A percentile compares a stretch with the other conserved stretches of the same genome.
phyloP scores from a whole-genome alignment of 2,329 filamentous ascomycete species.

The Colletotrichum sp. region DNA sequence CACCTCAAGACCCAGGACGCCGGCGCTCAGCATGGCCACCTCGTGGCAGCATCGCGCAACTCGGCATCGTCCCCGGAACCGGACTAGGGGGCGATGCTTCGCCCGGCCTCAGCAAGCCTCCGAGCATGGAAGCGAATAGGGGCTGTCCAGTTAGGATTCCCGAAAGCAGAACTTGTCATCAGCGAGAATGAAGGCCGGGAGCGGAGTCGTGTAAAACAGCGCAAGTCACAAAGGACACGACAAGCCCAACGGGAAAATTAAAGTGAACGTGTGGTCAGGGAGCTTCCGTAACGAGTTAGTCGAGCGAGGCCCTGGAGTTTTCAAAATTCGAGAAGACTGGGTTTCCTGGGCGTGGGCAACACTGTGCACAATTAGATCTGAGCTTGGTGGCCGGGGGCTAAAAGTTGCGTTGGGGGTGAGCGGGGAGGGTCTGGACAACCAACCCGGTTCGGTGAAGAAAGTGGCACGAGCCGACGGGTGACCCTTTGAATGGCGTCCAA shows the following conservation, averaged over 20 bases:
- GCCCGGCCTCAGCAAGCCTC: constrained; percentile 5
- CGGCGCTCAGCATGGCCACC: constrained; percentile 14
- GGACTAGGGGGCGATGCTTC: neutral
- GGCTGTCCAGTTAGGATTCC: neutral
- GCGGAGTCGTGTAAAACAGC: neutral
- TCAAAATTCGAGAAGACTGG: constrained; percentile 6
- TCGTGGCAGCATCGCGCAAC: constrained; percentile 10
- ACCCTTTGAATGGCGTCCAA: neutral
- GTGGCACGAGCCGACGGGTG: neutral
- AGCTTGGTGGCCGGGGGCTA: constrained; percentile 1
- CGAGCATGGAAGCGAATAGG: neutral
- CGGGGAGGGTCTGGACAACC: neutral
- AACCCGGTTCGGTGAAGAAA: constrained; percentile 9
- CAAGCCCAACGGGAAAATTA: neutral
- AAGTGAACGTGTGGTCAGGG: neutral
- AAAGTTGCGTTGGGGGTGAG: neutral
- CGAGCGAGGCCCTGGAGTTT: neutral
- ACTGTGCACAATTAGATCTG: neutral
- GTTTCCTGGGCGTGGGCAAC: neutral
- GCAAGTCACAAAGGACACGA: neutral
- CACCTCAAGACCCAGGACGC: neutral
- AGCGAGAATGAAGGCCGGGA: neutral
- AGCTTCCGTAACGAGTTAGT: neutral
- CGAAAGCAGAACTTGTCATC: neutral
- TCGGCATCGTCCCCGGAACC: neutral